Evolutionary conservation across 371 early-diverging fungal species (phyloP).

Genomic region (Actinomortierella ambigua): DNA sequence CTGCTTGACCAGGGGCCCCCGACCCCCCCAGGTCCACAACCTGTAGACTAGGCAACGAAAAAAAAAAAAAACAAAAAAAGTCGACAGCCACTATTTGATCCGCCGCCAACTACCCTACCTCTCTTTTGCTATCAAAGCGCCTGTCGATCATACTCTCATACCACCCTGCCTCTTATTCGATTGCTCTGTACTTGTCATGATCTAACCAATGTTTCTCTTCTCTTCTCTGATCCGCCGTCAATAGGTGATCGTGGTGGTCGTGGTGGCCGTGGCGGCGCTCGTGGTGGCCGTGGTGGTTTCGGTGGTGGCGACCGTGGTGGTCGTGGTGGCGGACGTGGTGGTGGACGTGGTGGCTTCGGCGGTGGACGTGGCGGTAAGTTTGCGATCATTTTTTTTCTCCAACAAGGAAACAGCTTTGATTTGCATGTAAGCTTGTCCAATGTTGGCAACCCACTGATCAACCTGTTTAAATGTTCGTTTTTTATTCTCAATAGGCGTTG

Average conservation of each 20-base stretch:
- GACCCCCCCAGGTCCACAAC: too few relatives aligned
- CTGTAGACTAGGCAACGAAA: too few relatives aligned
- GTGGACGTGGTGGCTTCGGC: conserved; percentile 51
- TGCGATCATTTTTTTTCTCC: conserved; percentile 5
- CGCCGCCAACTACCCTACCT: neutral
- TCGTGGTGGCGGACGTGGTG: conserved; percentile 55
- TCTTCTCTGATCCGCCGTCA: conserved; percentile 5
- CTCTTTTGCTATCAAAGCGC: conserved; percentile 7
- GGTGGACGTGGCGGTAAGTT: conserved; percentile 11
- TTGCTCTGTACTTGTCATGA: neutral
- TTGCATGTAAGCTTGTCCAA: neutral
- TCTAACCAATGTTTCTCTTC: neutral
- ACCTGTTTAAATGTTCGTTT: neutral
- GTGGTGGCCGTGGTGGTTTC: conserved; percentile 40
- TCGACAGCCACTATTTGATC: too few relatives aligned
- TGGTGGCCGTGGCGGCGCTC: conserved; percentile 47
- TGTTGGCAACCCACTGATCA: neutral
- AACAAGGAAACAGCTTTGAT: neutral
- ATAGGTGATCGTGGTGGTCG: conserved; percentile 50
- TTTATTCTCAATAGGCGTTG: conserved; percentile 35
- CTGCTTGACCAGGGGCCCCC: too few relatives aligned
- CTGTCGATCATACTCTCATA: neutral
- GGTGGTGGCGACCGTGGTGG: conserved; percentile 54
- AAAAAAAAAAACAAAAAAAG: neutral
- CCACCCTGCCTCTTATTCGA: neutral